Conservation (phyloP, 2,329 filamentous ascomycete genomes). For the Dactylellina parvicollis region DNA sequence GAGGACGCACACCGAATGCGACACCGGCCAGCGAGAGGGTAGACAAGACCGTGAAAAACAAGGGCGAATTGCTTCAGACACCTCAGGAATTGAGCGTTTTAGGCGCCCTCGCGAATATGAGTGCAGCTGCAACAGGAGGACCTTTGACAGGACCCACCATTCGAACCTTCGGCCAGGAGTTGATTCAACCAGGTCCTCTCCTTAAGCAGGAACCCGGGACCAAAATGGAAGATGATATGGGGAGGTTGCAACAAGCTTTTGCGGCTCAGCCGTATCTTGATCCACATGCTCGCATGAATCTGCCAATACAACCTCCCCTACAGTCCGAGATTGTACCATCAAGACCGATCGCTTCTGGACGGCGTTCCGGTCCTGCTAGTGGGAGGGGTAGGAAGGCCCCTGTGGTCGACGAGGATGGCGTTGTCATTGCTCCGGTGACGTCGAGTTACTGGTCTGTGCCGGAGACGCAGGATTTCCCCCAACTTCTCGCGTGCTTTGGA, state of each 20-base stretch:
- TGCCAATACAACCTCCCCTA: slow-evolving; percentile 29
- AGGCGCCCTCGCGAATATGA: slow-evolving; percentile 54
- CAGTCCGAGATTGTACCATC: slow-evolving; percentile 50
- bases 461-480: slow-evolving; percentile 79
- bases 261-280: slow-evolving; percentile 33
- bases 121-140: not conserved
- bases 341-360: slow-evolving; percentile 55
- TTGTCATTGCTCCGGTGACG: slow-evolving; percentile 65
- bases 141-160: not conserved
- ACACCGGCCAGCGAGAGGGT: slow-evolving; percentile 30
- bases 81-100: slow-evolving; percentile 49
- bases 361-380: slow-evolving; percentile 46
- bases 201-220: slow-evolving; percentile 44
- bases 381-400: slow-evolving; percentile 53
- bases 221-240: slow-evolving; percentile 40
- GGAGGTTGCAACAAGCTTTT: slow-evolving; percentile 28
- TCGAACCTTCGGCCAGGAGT: slow-evolving; percentile 28
- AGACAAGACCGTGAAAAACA: slow-evolving; percentile 37
- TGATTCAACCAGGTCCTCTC: slow-evolving; percentile 33
- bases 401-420: slow-evolving; percentile 64
- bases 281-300: slow-evolving; percentile 40
- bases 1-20: slow-evolving; percentile 40
- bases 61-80: slow-evolving; percentile 36
- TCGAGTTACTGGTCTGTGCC: slow-evolving; percentile 90
- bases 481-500: slow-evolving; percentile 77